phyloP scores from a whole-genome alignment of 2,329 filamentous ascomycete species.

The Apiospora pterosperma region DNA sequence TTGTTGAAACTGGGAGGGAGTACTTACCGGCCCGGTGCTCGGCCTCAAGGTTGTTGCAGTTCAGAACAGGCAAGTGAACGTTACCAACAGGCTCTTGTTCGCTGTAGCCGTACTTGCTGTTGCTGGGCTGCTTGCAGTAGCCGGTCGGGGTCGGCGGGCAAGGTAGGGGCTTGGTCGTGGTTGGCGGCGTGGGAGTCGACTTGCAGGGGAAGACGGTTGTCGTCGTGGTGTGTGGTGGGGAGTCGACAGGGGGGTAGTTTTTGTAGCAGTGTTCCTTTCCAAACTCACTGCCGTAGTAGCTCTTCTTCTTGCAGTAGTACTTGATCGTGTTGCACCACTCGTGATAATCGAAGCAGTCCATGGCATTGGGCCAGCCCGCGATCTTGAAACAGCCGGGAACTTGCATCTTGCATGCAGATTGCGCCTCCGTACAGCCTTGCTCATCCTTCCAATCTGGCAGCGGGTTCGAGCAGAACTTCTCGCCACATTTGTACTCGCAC shows the following conservation, averaged over 20 bases:
- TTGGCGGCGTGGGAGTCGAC: not conserved
- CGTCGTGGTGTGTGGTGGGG: not conserved
- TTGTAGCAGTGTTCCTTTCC: not conserved
- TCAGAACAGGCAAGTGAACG: not conserved
- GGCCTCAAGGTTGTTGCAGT: not conserved
- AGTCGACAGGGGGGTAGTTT: not conserved
- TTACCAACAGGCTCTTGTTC: not conserved
- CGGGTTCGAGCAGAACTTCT: not conserved
- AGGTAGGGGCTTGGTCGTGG: not conserved
- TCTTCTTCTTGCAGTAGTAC: slow-evolving; percentile 3
- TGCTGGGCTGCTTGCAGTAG: not conserved
- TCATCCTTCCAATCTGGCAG: not conserved
- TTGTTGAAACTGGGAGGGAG: not conserved
- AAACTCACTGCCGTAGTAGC: not conserved
- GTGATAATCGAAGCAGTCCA: slow-evolving; percentile 1
- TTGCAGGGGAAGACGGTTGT: not conserved
- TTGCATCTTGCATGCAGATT: not conserved
- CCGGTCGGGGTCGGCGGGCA: not conserved
- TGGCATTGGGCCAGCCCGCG: not conserved
- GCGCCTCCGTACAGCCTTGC: not conserved
- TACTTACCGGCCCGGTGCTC: not conserved
- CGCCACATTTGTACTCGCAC: slow-evolving; percentile 1
- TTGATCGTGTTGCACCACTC: slow-evolving; percentile 1
- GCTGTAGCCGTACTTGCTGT: not conserved
- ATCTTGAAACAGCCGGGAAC: not conserved